phyloP scores from a whole-genome alignment of 106 monocot genomes.

The Allium cepa region DNA sequence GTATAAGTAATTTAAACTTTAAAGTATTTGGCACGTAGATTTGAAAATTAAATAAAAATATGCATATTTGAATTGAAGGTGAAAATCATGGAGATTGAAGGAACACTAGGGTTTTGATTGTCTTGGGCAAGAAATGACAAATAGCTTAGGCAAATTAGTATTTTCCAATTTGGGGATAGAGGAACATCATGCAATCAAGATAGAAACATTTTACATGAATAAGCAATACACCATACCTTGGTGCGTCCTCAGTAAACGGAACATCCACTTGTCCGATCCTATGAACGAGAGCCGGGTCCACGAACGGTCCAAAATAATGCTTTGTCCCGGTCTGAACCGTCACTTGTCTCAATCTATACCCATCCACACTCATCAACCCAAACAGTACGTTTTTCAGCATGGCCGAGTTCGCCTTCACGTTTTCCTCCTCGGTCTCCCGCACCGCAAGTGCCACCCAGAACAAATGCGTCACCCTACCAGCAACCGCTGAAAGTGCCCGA shows the following conservation, averaged over 20 bases:
- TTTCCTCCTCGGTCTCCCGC: background rate
- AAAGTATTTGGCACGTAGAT: too few relatives aligned
- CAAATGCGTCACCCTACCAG: slow-evolving; percentile 7
- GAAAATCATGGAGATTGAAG: too few relatives aligned
- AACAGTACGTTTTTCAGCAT: slow-evolving; percentile 5
- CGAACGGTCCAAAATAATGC: background rate
- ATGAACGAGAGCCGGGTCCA: background rate
- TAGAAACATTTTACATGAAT: background rate
- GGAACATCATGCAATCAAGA: too few relatives aligned
- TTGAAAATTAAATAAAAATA: too few relatives aligned
- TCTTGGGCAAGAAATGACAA: too few relatives aligned
- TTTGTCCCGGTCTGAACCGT: slow-evolving; percentile 12
- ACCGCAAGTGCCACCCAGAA: slow-evolving; percentile 11
- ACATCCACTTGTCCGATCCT: background rate
- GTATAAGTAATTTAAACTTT: too few relatives aligned
- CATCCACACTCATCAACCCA: background rate
- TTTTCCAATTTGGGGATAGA: too few relatives aligned
- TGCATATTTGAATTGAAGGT: too few relatives aligned
- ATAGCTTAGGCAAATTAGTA: too few relatives aligned
- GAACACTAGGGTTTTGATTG: too few relatives aligned
- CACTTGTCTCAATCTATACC: slow-evolving; percentile 5
- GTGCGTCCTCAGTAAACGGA: slow-evolving; percentile 8
- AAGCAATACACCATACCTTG: background rate
- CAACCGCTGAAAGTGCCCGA: background rate
- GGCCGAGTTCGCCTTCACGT: background rate